Evolutionary conservation across 2,329 filamentous ascomycete species (phyloP), one percentile per base, ranked within the genome.

Genomic region (Fusarium mundagurra): DNA sequence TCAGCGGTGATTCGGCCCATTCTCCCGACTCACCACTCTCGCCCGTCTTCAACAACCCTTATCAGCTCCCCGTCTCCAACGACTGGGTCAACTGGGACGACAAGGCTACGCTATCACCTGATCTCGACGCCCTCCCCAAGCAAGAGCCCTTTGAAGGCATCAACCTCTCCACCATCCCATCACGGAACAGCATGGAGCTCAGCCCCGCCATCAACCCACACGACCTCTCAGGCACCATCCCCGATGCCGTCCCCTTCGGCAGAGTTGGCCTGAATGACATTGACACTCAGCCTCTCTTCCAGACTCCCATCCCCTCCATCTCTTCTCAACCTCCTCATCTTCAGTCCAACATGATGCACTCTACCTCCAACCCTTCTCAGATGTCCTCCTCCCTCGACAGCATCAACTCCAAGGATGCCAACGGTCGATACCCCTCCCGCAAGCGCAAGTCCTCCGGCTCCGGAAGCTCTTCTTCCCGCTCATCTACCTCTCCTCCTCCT

Each of bases 401-500:
- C 44, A 62, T 67, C 39, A 61, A 58, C 55, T 62, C 68, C 54
- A 77, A 77, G 59, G 76, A 78, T 44, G 64, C 75, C 33, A 57
- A 66, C 33, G 63, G 65, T 11, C 69, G 76, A 67, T 78, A 78
- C 58, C 76, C 76, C 68, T 78, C 76, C 27, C 78, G 80, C 44
- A 81, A 81, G 72, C 80, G 80, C 77, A 81, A 81, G 69, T 81
- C 80, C 33, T 80, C 78, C 1, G 76, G 79, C 58, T 80, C 78
- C 12, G 77, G 78, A 54, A 75, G 79, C 38, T 60, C 73, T 14
- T 78, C 78, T 10, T 81, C 80, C 20, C 79, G 73, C 47, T 80
- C 79, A 3, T 79, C 88, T 81, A 58, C 88, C 85, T 33, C 86
- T 86, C 79, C 78, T 33, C 79, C 77, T 55, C 77, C 80, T 7